These are phyloP conservation scores for Lachancea waltii DNA, from an alignment of 805 yeast species.

Conservation along the genomic window DNA sequence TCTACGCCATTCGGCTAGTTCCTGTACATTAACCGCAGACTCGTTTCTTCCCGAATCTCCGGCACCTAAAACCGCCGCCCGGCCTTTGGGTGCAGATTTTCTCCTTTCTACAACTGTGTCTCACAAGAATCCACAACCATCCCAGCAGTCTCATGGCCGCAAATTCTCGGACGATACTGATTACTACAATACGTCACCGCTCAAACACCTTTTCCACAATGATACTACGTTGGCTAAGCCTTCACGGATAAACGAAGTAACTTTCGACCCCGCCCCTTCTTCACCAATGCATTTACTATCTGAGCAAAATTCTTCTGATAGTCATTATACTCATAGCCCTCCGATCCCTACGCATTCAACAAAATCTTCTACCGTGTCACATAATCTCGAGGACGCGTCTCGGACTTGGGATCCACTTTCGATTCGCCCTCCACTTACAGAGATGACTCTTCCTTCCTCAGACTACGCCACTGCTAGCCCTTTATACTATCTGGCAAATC, in stretches of 20 bases:
- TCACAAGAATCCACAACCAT: background rate
- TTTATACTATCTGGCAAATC: slow-evolving; percentile 1
- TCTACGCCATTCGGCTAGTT: slow-evolving; percentile 1
- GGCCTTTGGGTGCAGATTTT: slow-evolving; percentile 4
- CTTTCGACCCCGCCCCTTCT: slow-evolving; percentile 6
- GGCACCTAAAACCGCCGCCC: background rate
- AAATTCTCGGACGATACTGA: slow-evolving; percentile 31
- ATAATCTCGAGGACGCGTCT: no score
- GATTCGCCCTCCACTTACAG: slow-evolving; percentile 2
- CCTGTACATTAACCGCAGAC: background rate
- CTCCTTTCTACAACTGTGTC: slow-evolving; percentile 2
- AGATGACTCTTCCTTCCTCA: background rate
- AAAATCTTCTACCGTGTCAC: no score
- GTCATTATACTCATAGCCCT: slow-evolving; percentile 5
- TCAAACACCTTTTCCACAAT: slow-evolving; percentile 25
- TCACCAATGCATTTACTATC: slow-evolving; percentile 7
- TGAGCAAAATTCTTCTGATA: background rate
- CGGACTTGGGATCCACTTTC: background rate
- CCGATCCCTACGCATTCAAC: slow-evolving; percentile 3
- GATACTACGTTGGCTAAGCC: slow-evolving; percentile 9
- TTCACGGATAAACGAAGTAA: slow-evolving; percentile 7
- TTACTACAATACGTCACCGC: slow-evolving; percentile 31
- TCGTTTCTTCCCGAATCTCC: background rate
- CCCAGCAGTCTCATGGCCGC: slow-evolving; percentile 16
- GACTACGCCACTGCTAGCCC: slow-evolving; percentile 1